A percentile compares a stretch with the other conserved stretches of the same genome.
Evolutionary conservation across 768 basidiomycete genomes (phyloP).

Genomic region (Russula sp.): DNA sequence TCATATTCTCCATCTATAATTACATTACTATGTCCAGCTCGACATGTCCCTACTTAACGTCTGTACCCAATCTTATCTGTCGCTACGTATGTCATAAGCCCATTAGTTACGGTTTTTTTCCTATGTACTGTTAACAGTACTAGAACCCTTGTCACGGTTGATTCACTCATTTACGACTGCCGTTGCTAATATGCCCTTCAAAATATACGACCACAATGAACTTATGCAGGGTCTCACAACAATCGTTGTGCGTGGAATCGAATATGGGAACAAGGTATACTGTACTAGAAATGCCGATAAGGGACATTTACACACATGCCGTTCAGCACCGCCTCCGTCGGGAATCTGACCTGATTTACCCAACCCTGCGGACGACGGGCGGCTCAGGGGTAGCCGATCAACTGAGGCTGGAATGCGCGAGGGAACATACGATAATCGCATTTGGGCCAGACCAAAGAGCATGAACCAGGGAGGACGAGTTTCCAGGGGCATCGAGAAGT

Average conservation of each 20-base stretch:
- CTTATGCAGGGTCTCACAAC: background rate
- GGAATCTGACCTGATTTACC: background rate
- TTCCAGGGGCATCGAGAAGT: background rate
- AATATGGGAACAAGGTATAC: background rate
- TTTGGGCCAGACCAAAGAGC: too few species aligned
- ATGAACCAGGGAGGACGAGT: background rate
- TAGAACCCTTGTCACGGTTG: background rate
- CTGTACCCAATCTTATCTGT: too few species aligned
- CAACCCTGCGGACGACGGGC: background rate
- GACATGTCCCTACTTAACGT: constrained; percentile 14
- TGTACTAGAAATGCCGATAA: background rate
- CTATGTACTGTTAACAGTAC: background rate
- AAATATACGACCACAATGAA: background rate
- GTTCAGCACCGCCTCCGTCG: background rate
- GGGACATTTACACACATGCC: background rate
- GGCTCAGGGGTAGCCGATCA: background rate
- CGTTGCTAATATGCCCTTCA: background rate
- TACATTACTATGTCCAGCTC: constrained; percentile 43
- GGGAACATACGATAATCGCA: too few species aligned
- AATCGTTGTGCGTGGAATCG: background rate
- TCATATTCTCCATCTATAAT: constrained; percentile 32
- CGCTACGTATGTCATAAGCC: background rate
- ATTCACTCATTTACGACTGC: background rate
- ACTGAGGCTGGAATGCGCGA: too few species aligned
- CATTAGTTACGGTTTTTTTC: background rate